phyloP scores from a whole-genome alignment of 1,284 basidiomycete genomes.

The Irpex sp. region DNA sequence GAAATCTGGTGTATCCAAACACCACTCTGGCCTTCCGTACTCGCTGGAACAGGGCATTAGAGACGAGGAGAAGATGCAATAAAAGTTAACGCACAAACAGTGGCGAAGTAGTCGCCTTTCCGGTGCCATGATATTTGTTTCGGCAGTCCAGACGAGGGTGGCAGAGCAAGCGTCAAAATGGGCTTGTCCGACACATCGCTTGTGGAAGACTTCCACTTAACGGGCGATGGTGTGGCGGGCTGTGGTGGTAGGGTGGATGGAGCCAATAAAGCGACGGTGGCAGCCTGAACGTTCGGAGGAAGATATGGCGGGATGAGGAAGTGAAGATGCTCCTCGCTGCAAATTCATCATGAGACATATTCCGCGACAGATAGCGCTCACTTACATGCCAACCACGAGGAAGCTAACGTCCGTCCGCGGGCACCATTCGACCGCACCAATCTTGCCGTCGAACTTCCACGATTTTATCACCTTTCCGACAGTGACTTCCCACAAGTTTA shows the following conservation, averaged over 20 bases:
- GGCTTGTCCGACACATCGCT: slow-evolving; percentile 50
- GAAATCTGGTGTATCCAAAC: slow-evolving; percentile 96
- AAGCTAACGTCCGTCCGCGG: slow-evolving; percentile 83
- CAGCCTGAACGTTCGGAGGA: slow-evolving; percentile 49
- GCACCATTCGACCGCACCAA: slow-evolving; percentile 92
- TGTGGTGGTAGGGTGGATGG: slow-evolving; percentile 62
- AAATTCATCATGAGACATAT: slow-evolving; percentile 5
- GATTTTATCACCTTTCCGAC: slow-evolving; percentile 88
- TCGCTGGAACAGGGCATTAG: slow-evolving; percentile 38
- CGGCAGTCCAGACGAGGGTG: slow-evolving; percentile 69
- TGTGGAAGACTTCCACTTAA: slow-evolving; percentile 63
- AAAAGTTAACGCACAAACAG: slow-evolving; percentile 62
- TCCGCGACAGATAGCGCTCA: slow-evolving; percentile 17
- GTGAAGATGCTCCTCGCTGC: slow-evolving; percentile 76
- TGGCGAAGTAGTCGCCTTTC: slow-evolving; percentile 94
- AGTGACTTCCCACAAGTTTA: slow-evolving; percentile 92
- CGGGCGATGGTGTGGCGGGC: slow-evolving; percentile 53
- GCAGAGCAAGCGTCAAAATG: slow-evolving; percentile 58
- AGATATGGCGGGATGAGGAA: slow-evolving; percentile 83
- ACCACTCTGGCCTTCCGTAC: slow-evolving; percentile 60
- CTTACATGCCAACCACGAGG: slow-evolving; percentile 82
- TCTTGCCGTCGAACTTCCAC: slow-evolving; percentile 81
- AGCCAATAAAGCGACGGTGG: slow-evolving; percentile 66
- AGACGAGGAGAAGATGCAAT: not conserved
- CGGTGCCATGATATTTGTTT: slow-evolving; percentile 92